Base-by-base conservation (phyloP, 257 asterid genomes). In the Perilla frutescens region DNA sequence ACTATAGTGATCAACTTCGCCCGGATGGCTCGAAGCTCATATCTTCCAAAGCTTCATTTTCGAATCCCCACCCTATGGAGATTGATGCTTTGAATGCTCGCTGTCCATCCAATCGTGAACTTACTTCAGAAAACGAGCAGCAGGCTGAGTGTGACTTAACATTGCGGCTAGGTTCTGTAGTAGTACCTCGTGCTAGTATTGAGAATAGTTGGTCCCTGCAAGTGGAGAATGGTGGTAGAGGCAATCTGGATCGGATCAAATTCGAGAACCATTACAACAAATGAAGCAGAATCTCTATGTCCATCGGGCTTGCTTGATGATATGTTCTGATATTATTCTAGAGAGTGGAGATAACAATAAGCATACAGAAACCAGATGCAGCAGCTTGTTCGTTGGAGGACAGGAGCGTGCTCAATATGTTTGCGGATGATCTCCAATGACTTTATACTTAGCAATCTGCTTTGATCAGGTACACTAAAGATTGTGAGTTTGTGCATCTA, bases 101-200 rank as follows among this genome's bases (percentile, higher is more conserved):
- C 43, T 70, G 44, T 51, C 85, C 64, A 8, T 58, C 83, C 26
- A 62, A 79, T 64, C 73, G 29, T 29, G 56, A 70, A 31, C 61
- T 61, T 45, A 36, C 62, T 54, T 62, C 75, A 56, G 81, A 72
- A 48, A 81, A 71, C 62, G 79, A 77, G 59, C 71, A 76, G 68
- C 83, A 69, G 49, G 63, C 54, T 14, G 88, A 80, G 53, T 94
- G 98, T 71, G 97, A 94, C 83, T 79, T 91, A 71, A 87, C 99
- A 9, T 76, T 91, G 84, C 84, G 96, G 4, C 72, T 94, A 74
- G 99, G 97, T n/a, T 81, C 89, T 60, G 34, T 75, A 40, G 81
- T 43, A 58, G 87, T 57, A 71, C 85, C 90, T 34, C 31, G 73
- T 71, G 73, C 72, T 15, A 72, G 76, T 49, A 47, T 10, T 59